Base-by-base conservation (phyloP, 2,329 filamentous ascomycete species). In the Fusarium tupiense region DNA sequence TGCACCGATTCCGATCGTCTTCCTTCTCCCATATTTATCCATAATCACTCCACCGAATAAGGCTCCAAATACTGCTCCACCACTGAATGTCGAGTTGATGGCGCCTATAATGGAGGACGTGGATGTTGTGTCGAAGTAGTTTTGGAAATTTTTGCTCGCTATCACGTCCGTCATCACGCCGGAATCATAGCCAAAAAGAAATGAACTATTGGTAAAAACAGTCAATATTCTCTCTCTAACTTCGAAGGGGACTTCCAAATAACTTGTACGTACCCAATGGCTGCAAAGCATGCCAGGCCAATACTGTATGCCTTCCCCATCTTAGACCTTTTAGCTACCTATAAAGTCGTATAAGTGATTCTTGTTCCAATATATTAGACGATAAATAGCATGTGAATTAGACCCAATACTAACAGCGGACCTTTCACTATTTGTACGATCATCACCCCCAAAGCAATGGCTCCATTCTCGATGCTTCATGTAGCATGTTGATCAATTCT, bases 11-110 rank as follows among this genome's bases (percentile, higher is more conserved):
- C 88, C 83, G 54, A 90, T 87, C 1, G 88, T 89, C 69, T 82
- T 83, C 69, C 85, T 85, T 43, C 89, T 83, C 7, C 89, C 89
- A 54, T 89, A 85, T 31, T 84, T 84, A 71, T 91, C 89, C 84
- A 89, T 89, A 5, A 88, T 89, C 0, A 70, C 69, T 29, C 77
- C 77, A 10, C 74, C 74, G 8, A 78, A 76, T 6, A 78, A 37
- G 3, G 75, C 75, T 4, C 77, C 77, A n/a, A 78, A 75, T 14
- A 76, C 77, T 8, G 77, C 77, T 6, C 77, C 75, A n/a, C 77
- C 77, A 20, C 69, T 78, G 72, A 90, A 91, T 3, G 88, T 89
- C 43, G 88, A 88, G 77, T 89, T 89, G 77, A 91, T 89, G n/a
- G 88, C 88, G 7, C 89, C 89, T 54, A 89, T 84, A 22, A 88